These are phyloP conservation scores for Trichomonas gallinae DNA, from an alignment of 208 protist genomes.

Conservation along the genomic window DNA sequence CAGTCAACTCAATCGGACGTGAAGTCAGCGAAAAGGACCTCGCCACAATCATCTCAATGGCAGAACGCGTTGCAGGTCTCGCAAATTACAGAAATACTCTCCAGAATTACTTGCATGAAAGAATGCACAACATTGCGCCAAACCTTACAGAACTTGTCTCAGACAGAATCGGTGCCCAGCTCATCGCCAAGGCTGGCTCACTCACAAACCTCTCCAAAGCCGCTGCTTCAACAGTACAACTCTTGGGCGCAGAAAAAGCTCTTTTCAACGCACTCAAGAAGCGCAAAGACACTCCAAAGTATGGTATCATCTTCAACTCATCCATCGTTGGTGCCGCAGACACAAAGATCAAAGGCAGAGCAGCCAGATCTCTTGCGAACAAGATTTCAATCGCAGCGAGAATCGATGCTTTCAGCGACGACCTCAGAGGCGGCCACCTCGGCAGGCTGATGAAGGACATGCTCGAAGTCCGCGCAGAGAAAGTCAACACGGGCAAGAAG, in stretches of 20 bases:
- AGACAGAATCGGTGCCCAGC: slow-evolving; percentile 74
- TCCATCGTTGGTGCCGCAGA: slow-evolving; percentile 68
- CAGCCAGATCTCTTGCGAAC: slow-evolving; percentile 86
- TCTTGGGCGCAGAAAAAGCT: slow-evolving; percentile 94
- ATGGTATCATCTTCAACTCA: slow-evolving; percentile 95
- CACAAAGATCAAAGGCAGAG: slow-evolving; percentile 55
- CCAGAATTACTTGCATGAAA: slow-evolving; percentile 73
- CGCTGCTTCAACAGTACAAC: slow-evolving; percentile 94
- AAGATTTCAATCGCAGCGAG: slow-evolving; percentile 86
- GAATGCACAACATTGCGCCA: slow-evolving; percentile 86
- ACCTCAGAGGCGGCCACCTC: neutral
- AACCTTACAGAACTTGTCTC: slow-evolving; percentile 75
- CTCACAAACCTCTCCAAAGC: slow-evolving; percentile 92
- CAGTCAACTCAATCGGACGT: slow-evolving; percentile 78
- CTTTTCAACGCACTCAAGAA: slow-evolving; percentile 85
- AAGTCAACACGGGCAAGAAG: neutral
- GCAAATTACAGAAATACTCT: slow-evolving; percentile 36
- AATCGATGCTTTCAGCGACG: slow-evolving; percentile 76
- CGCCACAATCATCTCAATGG: neutral
- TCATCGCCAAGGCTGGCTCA: slow-evolving; percentile 91
- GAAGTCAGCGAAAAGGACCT: slow-evolving; percentile 65
- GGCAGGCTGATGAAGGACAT: neutral
- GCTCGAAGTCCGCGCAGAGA: neutral
- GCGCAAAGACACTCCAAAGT: slow-evolving; percentile 97
- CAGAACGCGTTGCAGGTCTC: slow-evolving; percentile 42